Evolutionary conservation across 129 eudicot species (phyloP).

Genomic region (Tanacetum coccineum): DNA sequence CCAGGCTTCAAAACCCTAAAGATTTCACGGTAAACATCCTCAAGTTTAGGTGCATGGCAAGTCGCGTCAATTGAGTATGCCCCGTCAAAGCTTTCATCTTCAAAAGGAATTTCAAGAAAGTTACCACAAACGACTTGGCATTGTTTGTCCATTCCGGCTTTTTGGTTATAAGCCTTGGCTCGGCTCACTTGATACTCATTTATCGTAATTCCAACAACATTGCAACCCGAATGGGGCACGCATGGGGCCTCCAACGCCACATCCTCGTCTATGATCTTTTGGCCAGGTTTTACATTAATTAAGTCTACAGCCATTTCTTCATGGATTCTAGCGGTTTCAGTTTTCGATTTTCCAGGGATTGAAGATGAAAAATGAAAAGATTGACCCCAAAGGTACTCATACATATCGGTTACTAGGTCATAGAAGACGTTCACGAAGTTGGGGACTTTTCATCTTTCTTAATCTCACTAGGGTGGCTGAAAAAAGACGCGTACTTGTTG

Average conservation of each 20-base stretch:
- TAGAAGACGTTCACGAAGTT: constrained; percentile 85
- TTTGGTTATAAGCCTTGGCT: constrained; percentile 67
- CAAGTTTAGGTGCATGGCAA: constrained; percentile 84
- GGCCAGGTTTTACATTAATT: constrained; percentile 52
- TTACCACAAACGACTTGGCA: constrained; percentile 93
- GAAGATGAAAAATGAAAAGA: constrained; percentile 87
- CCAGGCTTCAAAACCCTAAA: constrained; percentile 87
- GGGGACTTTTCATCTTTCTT: constrained; percentile 71
- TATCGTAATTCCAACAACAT: constrained; percentile 81
- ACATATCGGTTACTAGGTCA: constrained; percentile 90
- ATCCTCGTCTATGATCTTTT: constrained; percentile 74
- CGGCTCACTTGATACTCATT: constrained; percentile 87
- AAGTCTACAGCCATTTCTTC: constrained; percentile 94
- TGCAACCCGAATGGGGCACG: constrained; percentile 83
- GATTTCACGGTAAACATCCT: constrained; percentile 77
- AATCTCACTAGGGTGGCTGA: constrained; percentile 83
- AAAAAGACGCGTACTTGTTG: constrained; percentile 87
- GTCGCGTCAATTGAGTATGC: constrained; percentile 93
- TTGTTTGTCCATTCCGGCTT: constrained; percentile 61
- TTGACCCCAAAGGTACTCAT: constrained; percentile 99
- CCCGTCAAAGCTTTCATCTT: constrained; percentile 65
- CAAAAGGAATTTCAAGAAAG: constrained; percentile 84
- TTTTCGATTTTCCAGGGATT: constrained; percentile 74
- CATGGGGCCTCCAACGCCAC: constrained; percentile 99
- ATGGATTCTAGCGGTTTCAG: constrained; percentile 59